These are phyloP conservation scores for Austroboletus niveus DNA, from an alignment of 1,284 basidiomycete genomes.

Conservation along the genomic window DNA sequence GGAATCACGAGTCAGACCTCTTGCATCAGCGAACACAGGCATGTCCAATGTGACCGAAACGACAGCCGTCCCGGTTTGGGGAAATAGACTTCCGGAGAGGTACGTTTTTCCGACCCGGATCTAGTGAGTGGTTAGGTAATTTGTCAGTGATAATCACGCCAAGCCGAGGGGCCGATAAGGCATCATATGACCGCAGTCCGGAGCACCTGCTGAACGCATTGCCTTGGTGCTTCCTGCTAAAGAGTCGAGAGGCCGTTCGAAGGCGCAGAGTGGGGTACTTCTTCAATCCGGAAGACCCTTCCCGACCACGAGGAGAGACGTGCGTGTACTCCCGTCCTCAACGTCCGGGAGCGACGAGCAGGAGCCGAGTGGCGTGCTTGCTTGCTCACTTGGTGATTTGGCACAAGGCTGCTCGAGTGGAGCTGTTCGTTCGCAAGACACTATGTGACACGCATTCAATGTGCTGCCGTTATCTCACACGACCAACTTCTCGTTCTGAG, in stretches of 20 bases:
- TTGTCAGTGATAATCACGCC: neutral
- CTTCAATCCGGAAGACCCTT: neutral
- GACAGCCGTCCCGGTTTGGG: neutral
- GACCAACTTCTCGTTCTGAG: neutral
- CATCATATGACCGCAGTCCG: neutral
- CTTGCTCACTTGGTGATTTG: neutral
- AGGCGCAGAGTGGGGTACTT: neutral
- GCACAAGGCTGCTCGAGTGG: neutral
- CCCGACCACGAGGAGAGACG: neutral
- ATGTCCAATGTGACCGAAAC: neutral
- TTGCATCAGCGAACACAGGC: neutral
- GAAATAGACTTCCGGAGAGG: constrained; percentile 1
- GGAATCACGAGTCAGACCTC: neutral
- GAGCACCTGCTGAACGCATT: neutral
- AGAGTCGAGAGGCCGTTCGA: neutral
- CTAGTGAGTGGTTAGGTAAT: neutral
- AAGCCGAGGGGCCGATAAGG: neutral
- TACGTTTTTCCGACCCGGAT: neutral
- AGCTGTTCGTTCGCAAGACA: neutral
- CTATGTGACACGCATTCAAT: neutral
- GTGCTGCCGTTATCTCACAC: neutral
- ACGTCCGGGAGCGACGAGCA: neutral
- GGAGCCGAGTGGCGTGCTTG: neutral
- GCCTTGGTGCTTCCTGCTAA: neutral
- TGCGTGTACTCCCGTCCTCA: neutral